Conservation (phyloP, 2,329 filamentous ascomycete genomes). For the Phoma sp. region DNA sequence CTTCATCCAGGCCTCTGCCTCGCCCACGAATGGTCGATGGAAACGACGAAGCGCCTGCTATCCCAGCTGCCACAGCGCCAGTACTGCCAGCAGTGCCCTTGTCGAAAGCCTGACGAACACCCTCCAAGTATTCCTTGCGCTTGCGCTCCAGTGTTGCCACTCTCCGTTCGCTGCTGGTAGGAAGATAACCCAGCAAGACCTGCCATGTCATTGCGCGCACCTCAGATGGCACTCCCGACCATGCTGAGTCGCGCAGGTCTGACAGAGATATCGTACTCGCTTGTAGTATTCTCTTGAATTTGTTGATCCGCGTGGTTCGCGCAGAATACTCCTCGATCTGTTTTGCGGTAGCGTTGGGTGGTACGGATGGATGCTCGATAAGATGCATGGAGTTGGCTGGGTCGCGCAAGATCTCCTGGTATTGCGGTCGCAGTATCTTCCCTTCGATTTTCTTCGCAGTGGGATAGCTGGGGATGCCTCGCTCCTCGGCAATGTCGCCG, state of each 20-base stretch:
- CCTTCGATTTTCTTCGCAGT: slow-evolving; percentile 88
- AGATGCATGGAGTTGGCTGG: slow-evolving; percentile 95
- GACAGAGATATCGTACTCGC: slow-evolving; percentile 85
- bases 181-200: slow-evolving; percentile 89
- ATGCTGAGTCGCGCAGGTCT: slow-evolving; percentile 84
- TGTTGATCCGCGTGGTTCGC: slow-evolving; percentile 92
- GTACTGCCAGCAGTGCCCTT: slow-evolving; percentile 53
- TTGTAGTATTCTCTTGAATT: slow-evolving; percentile 96
- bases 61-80: slow-evolving; percentile 45
- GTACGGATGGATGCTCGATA: slow-evolving; percentile 82
- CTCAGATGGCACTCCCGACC: slow-evolving; percentile 94
- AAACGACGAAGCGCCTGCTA: slow-evolving; percentile 51
- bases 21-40: slow-evolving; percentile 61
- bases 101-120: slow-evolving; percentile 74
- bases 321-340: slow-evolving; percentile 86
- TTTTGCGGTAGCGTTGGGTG: slow-evolving; percentile 76
- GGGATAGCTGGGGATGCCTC: slow-evolving; percentile 82
- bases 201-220: slow-evolving; percentile 99
- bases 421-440: slow-evolving; percentile 95
- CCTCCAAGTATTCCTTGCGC: slow-evolving; percentile 94
- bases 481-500: slow-evolving; percentile 91
- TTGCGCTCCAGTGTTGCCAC: slow-evolving; percentile 91
- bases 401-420: slow-evolving; percentile 87
- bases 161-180: slow-evolving; percentile 92
- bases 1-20: slow-evolving; percentile 85